These are phyloP conservation scores for Eragrostis curvula DNA, from an alignment of 176 grass and related monocot species.

Conservation along the genomic window DNA sequence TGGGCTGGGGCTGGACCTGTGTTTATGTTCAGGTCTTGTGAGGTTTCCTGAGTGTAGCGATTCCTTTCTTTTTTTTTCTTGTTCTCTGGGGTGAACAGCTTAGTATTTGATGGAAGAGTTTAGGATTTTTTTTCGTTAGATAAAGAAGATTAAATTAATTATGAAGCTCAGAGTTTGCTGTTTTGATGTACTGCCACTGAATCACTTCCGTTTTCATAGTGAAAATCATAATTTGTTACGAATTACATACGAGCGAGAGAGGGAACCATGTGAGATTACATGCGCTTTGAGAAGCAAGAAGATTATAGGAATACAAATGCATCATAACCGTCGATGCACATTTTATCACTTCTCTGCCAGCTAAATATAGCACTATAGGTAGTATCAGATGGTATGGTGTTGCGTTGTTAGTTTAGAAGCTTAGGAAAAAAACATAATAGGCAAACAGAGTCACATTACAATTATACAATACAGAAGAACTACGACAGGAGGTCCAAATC, in stretches of 20 bases:
- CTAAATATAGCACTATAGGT: neutral
- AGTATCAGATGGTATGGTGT: neutral
- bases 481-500: constrained; percentile 2
- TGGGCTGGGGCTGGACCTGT: neutral
- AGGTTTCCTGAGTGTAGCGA: neutral
- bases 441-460: neutral
- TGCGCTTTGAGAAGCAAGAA: neutral
- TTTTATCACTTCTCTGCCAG: constrained; percentile 8
- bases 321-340: neutral
- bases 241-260: neutral
- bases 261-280: neutral
- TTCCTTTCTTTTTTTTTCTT: neutral
- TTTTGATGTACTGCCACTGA: neutral
- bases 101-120: neutral
- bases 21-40: constrained; percentile 10
- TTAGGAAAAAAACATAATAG: neutral
- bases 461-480: neutral
- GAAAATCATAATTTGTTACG: neutral
- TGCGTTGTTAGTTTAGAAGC: neutral
- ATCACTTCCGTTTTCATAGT: neutral
- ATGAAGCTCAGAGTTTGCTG: neutral
- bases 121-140: constrained; percentile 1
- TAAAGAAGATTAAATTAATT: neutral
- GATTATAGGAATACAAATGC: neutral
- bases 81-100: neutral